Base-by-base conservation (phyloP, 2,329 filamentous ascomycete species). In the Sordariomycetes sp. region DNA sequence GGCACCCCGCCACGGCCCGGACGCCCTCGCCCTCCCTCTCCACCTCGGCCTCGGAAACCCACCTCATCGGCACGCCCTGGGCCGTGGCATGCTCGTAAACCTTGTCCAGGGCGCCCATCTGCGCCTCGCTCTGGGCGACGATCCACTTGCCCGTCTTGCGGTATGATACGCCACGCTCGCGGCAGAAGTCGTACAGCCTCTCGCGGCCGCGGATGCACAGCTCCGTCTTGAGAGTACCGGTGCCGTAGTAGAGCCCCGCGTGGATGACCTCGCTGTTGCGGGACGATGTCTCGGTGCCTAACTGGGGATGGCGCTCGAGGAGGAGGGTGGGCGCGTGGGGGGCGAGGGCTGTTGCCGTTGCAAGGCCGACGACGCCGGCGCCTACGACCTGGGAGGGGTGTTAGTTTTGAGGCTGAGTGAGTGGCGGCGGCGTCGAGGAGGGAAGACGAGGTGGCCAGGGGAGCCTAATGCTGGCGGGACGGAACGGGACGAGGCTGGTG, bases 211-310 rank as follows among this genome's bases (percentile, higher is more conserved):
- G 75, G 62, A 97, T 78, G 73, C 94, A 99, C 14, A 99, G 82
- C 18, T 75, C 74, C 1, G 92, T 90, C 74, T 99, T 99, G 57
- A 97, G 82, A 1, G 85, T 87, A 48, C 74, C 72, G 6, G 78
- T 69, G 18, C 88, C 89, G 72, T 97, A 97, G 79, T 97, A 97
- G 62, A 97, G 80, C 16, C 94, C 94, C 1, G 90, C 94, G 70
- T 99, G 94, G 65, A 99, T 95, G 58, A 97, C 93, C 80, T 97
- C 92, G 67, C 88, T 93, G 75, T 96, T 97, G 64, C 92, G 86
- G 63, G 88, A 89, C 62, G 88, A 92, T 0, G 91, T 96, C 74
- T 63, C 92, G 32, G 85, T 93, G 55, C 92, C 92, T 28, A 89
- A 79, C 55, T 80, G 78, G 24, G 77, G 72, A 75, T 96, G 89